A percentile compares a stretch with the other conserved stretches of the same genome.
Conservation (phyloP, 768 basidiomycete genomes). For the Tulasnella sp. region DNA sequence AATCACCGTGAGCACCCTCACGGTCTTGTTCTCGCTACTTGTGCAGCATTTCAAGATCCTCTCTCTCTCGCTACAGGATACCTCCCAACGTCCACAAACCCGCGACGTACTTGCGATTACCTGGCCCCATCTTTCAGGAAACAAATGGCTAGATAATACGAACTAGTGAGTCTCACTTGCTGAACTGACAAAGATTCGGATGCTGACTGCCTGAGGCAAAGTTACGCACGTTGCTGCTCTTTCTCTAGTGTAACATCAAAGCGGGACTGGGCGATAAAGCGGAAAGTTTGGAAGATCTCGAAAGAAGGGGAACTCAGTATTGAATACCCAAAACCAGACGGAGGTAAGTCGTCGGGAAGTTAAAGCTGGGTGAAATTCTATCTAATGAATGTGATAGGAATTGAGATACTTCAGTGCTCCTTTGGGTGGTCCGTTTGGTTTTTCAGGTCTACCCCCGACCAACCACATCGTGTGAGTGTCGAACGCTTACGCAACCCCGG, state of each 20-base stretch:
- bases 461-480: too few species aligned
- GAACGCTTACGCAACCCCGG: too few species aligned
- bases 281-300: background rate
- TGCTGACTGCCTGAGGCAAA: background rate
- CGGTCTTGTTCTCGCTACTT: background rate
- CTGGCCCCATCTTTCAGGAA: background rate
- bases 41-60: background rate
- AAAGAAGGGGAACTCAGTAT: background rate
- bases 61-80: background rate
- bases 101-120: background rate
- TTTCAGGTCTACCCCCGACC: too few species aligned
- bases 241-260: background rate
- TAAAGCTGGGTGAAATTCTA: background rate
- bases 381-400: background rate
- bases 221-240: background rate
- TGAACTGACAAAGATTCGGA: background rate
- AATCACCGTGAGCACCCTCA: background rate
- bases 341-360: background rate
- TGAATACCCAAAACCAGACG: background rate
- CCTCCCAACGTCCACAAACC: background rate
- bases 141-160: background rate
- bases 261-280: background rate
- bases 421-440: too few species aligned
- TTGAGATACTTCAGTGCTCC: too few species aligned
- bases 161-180: background rate